Base-by-base conservation (phyloP, 108 stramenopile species). In the Fragilariopsis cylindrus region DNA sequence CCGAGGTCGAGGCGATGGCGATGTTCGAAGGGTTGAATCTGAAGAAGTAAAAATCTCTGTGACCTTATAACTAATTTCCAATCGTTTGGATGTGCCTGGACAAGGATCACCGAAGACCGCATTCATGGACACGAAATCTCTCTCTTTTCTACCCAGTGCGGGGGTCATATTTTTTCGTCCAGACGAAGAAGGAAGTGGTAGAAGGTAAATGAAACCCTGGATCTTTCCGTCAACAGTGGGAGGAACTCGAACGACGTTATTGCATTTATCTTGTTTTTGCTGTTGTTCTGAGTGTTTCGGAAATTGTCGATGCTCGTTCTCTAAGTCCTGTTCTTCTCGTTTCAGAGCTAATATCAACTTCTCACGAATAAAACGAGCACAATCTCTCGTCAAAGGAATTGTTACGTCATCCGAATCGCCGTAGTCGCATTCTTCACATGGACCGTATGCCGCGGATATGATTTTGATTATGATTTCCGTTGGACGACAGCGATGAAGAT, bases 21-120 rank as follows among this genome's bases (percentile, higher is more conserved):
- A 40, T 49, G 65, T 65, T 57, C 47, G 65, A 42, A 30, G 30
- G 30, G 30, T 30, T 30, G 11, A 48, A 15, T 49, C 46, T 46
- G 46, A 41, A 39, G 18, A 13, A 18, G 43, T n/a, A 13, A 52
- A 45, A 41, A 42, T 41, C n/a, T 68, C 68, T 11, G 55, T 53
- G 50, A 86, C 73, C 2, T 65, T 41, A 65, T 86, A 90, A 39
- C 80, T 57, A 11, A 90, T 64, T 4, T 70, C 21, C 64, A 90
- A 56, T 48, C 77, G 50, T 71, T 90, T 90, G 40, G 87, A 86
- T 9, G 79, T 82, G 40, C 89, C 87, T 1, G 89, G 87, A 60
- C 86, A 90, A n/a, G 89, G 87, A 67, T 90, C 89, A 18, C 89
- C 89, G 81, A 90, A 90, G 15, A 87, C 69, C 30, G 76, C 77